Evolutionary conservation across 2,329 filamentous ascomycete species (phyloP).

Genomic region (Sarocladiaceae sp.): DNA sequence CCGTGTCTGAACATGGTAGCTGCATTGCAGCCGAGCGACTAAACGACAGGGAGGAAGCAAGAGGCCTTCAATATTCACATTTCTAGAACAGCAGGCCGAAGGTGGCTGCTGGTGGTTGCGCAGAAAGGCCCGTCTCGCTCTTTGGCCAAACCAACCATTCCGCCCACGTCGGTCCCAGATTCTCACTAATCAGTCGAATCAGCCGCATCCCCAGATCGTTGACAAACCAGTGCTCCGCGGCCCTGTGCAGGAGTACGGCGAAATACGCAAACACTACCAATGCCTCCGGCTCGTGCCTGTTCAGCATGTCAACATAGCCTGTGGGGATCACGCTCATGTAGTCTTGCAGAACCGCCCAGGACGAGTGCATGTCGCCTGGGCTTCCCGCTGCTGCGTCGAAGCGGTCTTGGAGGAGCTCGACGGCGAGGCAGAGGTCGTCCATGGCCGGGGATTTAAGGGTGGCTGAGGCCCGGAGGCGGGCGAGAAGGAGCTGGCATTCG

Average conservation of each 20-base stretch:
- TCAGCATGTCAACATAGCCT: slow-evolving; percentile 28
- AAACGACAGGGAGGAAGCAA: too few relatives aligned
- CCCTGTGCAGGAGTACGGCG: slow-evolving; percentile 31
- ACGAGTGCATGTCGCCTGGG: background rate
- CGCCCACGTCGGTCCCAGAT: slow-evolving; percentile 1
- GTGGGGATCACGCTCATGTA: slow-evolving; percentile 11
- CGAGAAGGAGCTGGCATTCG: slow-evolving; percentile 9
- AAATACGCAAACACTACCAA: slow-evolving; percentile 32
- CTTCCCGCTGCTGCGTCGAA: slow-evolving; percentile 18
- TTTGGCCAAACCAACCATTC: slow-evolving; percentile 5
- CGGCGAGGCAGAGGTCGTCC: slow-evolving; percentile 16
- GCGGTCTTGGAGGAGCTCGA: slow-evolving; percentile 23
- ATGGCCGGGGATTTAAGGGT: slow-evolving; percentile 11
- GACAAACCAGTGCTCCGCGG: slow-evolving; percentile 24
- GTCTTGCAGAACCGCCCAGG: slow-evolving; percentile 13
- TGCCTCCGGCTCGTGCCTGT: slow-evolving; percentile 28
- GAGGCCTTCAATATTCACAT: background rate
- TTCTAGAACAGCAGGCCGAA: slow-evolving; percentile 1
- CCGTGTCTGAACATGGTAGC: too few relatives aligned
- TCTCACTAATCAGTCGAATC: background rate
- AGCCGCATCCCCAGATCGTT: slow-evolving; percentile 12
- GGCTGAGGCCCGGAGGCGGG: slow-evolving; percentile 15
- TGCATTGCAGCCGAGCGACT: too few relatives aligned
- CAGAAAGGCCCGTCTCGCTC: background rate
- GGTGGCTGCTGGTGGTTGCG: background rate